Percentiles rank a stretch among this genome's conserved stretches.
phyloP scores from a whole-genome alignment of 148 eudicot species.

The Rhododendron molle region DNA sequence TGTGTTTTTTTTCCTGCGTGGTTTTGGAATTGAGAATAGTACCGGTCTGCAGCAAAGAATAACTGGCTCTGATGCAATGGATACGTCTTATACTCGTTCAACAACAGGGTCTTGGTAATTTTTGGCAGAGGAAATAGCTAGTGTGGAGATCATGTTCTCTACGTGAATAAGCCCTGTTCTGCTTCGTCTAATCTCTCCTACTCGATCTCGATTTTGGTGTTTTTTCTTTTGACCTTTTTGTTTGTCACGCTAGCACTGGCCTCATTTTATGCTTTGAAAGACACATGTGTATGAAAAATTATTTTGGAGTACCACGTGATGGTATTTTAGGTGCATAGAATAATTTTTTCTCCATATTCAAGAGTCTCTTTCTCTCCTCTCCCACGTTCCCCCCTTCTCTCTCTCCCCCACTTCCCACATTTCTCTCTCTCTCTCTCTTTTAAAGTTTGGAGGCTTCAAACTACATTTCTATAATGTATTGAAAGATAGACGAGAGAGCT shows the following conservation, averaged over 20 bases:
- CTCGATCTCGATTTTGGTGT: constrained; percentile 9
- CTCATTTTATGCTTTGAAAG: no score
- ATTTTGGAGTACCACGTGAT: no score
- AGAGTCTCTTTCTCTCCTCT: no score
- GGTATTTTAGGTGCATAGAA: no score
- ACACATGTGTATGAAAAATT: no score
- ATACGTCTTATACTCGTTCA: constrained; percentile 4
- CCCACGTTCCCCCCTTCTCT: no score
- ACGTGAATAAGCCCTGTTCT: background rate
- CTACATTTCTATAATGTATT: no score
- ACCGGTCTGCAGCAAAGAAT: constrained; percentile 13
- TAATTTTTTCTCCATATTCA: no score
- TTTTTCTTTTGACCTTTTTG: background rate
- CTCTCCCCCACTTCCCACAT: no score
- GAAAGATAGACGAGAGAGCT: background rate
- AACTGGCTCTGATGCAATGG: constrained; percentile 18
- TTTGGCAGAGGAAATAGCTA: background rate
- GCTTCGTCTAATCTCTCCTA: background rate
- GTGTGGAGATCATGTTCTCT: background rate
- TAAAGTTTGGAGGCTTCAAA: no score
- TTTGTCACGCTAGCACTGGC: background rate
- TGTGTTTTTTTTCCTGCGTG: background rate
- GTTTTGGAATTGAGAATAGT: constrained; percentile 4
- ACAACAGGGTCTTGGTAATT: background rate
- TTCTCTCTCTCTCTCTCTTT: no score